phyloP scores from a whole-genome alignment of 2,329 filamentous ascomycete species.

The Talaromyces islandicus region DNA sequence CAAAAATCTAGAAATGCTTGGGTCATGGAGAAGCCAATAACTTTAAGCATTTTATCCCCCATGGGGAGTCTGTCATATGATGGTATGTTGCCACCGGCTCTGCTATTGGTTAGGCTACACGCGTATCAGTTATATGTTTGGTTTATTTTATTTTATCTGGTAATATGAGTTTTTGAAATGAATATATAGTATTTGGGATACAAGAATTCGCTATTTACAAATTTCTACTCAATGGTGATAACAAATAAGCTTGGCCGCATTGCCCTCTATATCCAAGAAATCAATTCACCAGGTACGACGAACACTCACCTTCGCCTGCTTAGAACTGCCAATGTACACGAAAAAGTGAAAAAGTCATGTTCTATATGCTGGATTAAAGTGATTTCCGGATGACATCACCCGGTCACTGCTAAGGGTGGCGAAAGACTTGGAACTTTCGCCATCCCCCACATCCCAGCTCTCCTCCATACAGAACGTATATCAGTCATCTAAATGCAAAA shows the following conservation, averaged over 20 bases:
- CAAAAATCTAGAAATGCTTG: not conserved
- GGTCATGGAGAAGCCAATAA: not conserved
- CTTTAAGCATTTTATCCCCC: not conserved
- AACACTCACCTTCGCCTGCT: not conserved
- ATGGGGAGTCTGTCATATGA: not conserved
- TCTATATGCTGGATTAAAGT: not conserved
- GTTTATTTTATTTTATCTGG: not conserved
- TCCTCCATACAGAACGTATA: not conserved
- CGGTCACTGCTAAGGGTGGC: not conserved
- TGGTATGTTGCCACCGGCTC: constrained; percentile 1
- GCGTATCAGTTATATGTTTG: not conserved
- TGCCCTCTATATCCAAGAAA: not conserved
- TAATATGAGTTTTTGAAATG: not conserved
- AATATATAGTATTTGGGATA: not conserved
- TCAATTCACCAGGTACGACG: not conserved
- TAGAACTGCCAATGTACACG: not conserved
- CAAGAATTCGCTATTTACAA: not conserved
- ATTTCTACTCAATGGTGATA: not conserved
- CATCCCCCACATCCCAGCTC: not conserved
- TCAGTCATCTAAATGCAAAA: not conserved
- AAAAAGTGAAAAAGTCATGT: not conserved
- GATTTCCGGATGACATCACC: not conserved
- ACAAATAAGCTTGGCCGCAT: not conserved
- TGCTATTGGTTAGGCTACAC: not conserved
- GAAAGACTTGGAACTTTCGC: not conserved